Conservation (phyloP, 345 rosid species). For the Cardiospermum halicacabum region DNA sequence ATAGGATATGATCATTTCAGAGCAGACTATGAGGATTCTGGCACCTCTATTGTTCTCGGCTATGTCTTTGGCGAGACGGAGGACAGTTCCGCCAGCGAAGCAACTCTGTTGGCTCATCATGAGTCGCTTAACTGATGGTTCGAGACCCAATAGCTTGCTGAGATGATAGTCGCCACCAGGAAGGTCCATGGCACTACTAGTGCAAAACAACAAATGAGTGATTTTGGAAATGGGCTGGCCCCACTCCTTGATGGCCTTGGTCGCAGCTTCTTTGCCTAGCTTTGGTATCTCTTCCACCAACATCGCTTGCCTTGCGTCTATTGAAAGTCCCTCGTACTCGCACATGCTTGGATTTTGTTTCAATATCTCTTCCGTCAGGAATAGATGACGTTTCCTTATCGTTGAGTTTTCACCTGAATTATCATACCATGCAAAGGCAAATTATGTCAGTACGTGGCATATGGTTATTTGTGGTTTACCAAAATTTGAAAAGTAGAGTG, state of each 20-base stretch:
- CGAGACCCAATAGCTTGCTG: slow-evolving; percentile 51
- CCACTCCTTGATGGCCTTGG: slow-evolving; percentile 49
- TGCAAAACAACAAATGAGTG: slow-evolving; percentile 55
- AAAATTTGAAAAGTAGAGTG: too few species aligned
- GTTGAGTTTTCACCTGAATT: slow-evolving; percentile 42
- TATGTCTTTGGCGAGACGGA: slow-evolving; percentile 50
- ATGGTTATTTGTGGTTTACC: too few species aligned
- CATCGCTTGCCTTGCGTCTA: slow-evolving; percentile 44
- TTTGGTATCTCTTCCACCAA: slow-evolving; percentile 43
- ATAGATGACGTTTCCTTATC: slow-evolving; percentile 44
- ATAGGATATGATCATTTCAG: slow-evolving; percentile 31
- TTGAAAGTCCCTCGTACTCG: slow-evolving; percentile 37
- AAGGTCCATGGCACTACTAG: slow-evolving; percentile 52
- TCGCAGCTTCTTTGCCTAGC: slow-evolving; percentile 49
- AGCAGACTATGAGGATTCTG: slow-evolving; percentile 44
- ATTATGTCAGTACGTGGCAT: too few species aligned
- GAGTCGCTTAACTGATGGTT: slow-evolving; percentile 43
- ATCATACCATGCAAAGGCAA: too few species aligned
- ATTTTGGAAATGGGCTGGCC: slow-evolving; percentile 54
- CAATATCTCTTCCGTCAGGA: slow-evolving; percentile 38
- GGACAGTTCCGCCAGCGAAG: slow-evolving; percentile 41
- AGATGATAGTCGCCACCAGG: slow-evolving; percentile 60
- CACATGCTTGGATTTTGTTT: slow-evolving; percentile 34
- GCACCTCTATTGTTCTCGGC: slow-evolving; percentile 55
- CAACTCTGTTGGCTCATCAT: slow-evolving; percentile 64